Evolutionary conservation across 2,329 filamentous ascomycete species (phyloP).

Genomic region (Lomentospora prolificans): DNA sequence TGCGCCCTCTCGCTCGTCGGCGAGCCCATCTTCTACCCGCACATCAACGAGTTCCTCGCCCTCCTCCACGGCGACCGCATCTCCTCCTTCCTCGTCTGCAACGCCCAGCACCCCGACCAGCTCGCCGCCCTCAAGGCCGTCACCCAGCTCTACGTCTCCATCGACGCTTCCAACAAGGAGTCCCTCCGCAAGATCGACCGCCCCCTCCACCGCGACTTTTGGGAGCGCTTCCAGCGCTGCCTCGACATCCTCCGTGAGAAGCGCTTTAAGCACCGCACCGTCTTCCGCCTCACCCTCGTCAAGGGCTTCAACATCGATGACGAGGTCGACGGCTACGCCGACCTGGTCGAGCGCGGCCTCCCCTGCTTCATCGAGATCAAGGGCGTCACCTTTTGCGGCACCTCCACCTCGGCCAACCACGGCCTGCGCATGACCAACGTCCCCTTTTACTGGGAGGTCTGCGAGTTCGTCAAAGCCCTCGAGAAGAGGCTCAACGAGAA

Average conservation of each 20-base stretch:
- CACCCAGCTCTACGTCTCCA: slow-evolving; percentile 92
- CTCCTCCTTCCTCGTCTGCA: slow-evolving; percentile 91
- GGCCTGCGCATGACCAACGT: slow-evolving; percentile 97
- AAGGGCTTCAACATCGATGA: slow-evolving; percentile 98
- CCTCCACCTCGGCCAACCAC: slow-evolving; percentile 70
- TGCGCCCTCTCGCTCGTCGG: slow-evolving; percentile 88
- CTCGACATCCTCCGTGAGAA: slow-evolving; percentile 80
- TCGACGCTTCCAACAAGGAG: slow-evolving; percentile 87
- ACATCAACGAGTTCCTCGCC: slow-evolving; percentile 84
- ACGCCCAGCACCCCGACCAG: slow-evolving; percentile 91
- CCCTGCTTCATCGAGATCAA: slow-evolving; percentile 94
- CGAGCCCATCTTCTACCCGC: slow-evolving; percentile 97
- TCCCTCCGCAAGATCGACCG: slow-evolving; percentile 81
- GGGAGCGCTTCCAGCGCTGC: slow-evolving; percentile 89
- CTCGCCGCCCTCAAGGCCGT: slow-evolving; percentile 73
- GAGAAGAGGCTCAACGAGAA: slow-evolving; percentile 57
- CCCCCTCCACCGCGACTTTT: slow-evolving; percentile 90
- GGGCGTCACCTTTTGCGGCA: slow-evolving; percentile 94
- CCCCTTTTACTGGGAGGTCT: slow-evolving; percentile 87
- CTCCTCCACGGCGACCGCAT: slow-evolving; percentile 82
- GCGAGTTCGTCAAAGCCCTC: slow-evolving; percentile 68
- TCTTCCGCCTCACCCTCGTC: slow-evolving; percentile 89
- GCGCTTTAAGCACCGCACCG: slow-evolving; percentile 78
- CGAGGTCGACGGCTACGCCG: slow-evolving; percentile 81
- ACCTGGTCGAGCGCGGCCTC: slow-evolving; percentile 74